Base-by-base conservation (phyloP, 805 yeast species). In the Metschnikowia lachancei region DNA sequence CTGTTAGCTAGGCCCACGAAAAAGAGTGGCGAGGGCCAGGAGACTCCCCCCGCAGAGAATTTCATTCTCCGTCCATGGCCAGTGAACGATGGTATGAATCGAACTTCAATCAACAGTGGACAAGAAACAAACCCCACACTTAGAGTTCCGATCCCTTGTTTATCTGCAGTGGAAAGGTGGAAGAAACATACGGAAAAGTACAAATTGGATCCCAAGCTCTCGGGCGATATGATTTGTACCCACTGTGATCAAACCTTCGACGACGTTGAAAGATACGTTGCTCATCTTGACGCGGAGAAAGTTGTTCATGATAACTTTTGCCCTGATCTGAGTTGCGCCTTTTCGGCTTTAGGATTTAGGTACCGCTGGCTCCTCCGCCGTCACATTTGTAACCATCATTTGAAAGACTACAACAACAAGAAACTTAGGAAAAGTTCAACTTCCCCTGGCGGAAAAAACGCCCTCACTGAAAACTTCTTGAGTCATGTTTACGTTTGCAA, bases 321-420 rank as follows among this genome's bases (percentile, higher is more conserved):
- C 19, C 54, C 57, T 2, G 59, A 55, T 37, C 40, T 32, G 13
- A 24, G 32, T 10, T 55, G 59, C 34, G 31, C 47, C 6, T 52
- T 46, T 36, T 43, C 50, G 4, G 51, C 47, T 3, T 33, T 51
- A 6, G 59, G 59, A 3, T 55, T 42, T 45, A 36, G 45, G 13
- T 43, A 46, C 18, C 43, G 52, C 24, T 39, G 45, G 51, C 46
- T 41, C 18, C 51, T 55, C 20, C 51, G 59, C 16, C 51, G 59
- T 12, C 59, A 55, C 35, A 47, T 52, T 11, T 46, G 57, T 39
- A 50, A 49, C 39, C 52, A 52, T 22, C 59, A 55, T 35, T 45
- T 55, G 39, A 50, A 52, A n/a, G 44, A 45, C 43, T 52, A 53
- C 49, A 42, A 50, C 39, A 50, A 40, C 41, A 45, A 41, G 45